These are phyloP conservation scores for Maudiozyma pseudohumilis DNA, from an alignment of 805 yeast genomes.

Conservation along the genomic window DNA sequence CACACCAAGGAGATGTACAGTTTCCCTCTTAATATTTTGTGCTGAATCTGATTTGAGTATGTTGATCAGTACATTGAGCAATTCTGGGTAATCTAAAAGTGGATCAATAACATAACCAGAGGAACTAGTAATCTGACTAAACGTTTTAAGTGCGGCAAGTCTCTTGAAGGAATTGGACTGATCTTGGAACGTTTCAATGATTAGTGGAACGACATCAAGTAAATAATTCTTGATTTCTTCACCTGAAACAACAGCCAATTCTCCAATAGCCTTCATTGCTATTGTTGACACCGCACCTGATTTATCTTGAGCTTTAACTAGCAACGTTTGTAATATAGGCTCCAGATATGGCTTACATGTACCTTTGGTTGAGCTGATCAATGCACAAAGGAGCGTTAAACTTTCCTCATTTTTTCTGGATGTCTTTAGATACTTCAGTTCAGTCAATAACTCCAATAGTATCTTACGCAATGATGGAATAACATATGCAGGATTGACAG, in stretches of 20 bases:
- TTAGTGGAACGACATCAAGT: slow-evolving; percentile 68
- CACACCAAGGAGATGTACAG: slow-evolving; percentile 79
- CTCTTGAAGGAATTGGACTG: slow-evolving; percentile 76
- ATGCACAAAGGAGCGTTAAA: slow-evolving; percentile 57
- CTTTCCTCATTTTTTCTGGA: slow-evolving; percentile 74
- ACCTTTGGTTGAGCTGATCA: slow-evolving; percentile 67
- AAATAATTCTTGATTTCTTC: slow-evolving; percentile 67
- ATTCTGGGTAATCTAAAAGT: slow-evolving; percentile 74
- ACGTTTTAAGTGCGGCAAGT: slow-evolving; percentile 74
- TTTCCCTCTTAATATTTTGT: slow-evolving; percentile 65
- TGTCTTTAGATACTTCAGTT: slow-evolving; percentile 67
- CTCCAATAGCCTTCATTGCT: slow-evolving; percentile 78
- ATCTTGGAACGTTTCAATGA: slow-evolving; percentile 79
- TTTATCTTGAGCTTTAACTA: slow-evolving; percentile 61
- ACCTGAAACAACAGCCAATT: slow-evolving; percentile 76
- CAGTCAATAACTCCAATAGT: slow-evolving; percentile 71
- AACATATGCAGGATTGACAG: slow-evolving; percentile 86
- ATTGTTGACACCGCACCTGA: slow-evolving; percentile 75
- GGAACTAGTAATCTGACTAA: slow-evolving; percentile 79
- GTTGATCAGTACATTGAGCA: slow-evolving; percentile 65
- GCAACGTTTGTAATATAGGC: slow-evolving; percentile 74
- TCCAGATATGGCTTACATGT: slow-evolving; percentile 79
- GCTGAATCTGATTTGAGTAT: slow-evolving; percentile 74
- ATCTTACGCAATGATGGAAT: slow-evolving; percentile 83
- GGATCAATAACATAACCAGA: slow-evolving; percentile 94